phyloP scores from a whole-genome alignment of 2,329 filamentous ascomycete species.

The Aureobasidium namibiae region DNA sequence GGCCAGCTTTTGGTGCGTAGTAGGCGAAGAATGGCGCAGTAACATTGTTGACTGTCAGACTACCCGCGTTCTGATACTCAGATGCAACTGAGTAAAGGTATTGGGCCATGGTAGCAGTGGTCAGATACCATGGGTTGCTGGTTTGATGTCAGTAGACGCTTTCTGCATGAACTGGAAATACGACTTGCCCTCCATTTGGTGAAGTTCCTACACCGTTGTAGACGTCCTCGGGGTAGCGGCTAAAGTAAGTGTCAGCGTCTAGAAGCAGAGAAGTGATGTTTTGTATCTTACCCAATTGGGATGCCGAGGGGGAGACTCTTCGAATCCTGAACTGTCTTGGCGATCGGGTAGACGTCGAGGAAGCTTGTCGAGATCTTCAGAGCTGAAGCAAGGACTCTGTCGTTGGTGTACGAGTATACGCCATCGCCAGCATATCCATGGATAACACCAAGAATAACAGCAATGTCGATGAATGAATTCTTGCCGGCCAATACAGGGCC shows the following conservation, averaged over 20 bases:
- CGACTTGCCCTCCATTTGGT: slow-evolving; percentile 19
- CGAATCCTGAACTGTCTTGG: slow-evolving; percentile 21
- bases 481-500: slow-evolving; percentile 25
- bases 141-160: not conserved
- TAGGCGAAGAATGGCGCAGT: slow-evolving; percentile 28
- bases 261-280: no score
- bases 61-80: slow-evolving; percentile 18
- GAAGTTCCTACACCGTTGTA: slow-evolving; percentile 26
- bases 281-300: slow-evolving; percentile 22
- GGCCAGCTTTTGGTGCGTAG: slow-evolving; percentile 22
- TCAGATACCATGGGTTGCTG: slow-evolving; percentile 28
- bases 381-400: slow-evolving; percentile 24
- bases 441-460: slow-evolving; percentile 25
- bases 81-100: slow-evolving; percentile 22
- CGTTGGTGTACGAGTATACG: slow-evolving; percentile 27
- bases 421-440: slow-evolving; percentile 26
- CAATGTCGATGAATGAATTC: slow-evolving; percentile 26
- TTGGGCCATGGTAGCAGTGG: slow-evolving; percentile 26
- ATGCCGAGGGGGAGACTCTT: slow-evolving; percentile 22
- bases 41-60: slow-evolving; percentile 21
- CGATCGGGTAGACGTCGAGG: slow-evolving; percentile 22
- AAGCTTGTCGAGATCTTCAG: slow-evolving; percentile 25
- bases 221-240: slow-evolving; percentile 29
- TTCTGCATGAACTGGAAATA: no score
- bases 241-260: slow-evolving; percentile 11